Evolutionary conservation across 768 basidiomycete genomes (phyloP).

Genomic region (Amanita molliuscula): DNA sequence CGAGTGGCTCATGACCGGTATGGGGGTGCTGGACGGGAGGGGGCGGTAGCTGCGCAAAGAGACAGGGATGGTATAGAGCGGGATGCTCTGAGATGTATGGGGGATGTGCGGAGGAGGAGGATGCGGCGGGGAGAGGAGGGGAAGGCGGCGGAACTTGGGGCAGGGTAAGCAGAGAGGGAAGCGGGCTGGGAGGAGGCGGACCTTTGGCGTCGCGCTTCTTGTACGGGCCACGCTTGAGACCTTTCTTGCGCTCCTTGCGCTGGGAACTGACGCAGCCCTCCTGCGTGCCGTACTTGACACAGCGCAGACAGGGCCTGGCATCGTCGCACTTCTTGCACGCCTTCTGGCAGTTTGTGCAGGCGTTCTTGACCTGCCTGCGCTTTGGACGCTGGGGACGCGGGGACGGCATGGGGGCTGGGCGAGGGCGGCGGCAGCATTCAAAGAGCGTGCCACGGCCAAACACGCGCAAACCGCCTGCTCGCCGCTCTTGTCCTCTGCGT

Average conservation of each 20-base stretch:
- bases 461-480: conserved; percentile 6
- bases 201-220: conserved; percentile 93
- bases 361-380: conserved; percentile 84
- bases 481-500: not conserved
- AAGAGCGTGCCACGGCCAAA: conserved; percentile 8
- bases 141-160: conserved; percentile 33
- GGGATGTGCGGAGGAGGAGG: conserved; percentile 36
- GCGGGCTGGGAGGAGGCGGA: conserved; percentile 27
- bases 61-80: conserved; percentile 42
- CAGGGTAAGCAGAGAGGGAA: conserved; percentile 12
- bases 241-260: conserved; percentile 87
- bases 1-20: conserved; percentile 29
- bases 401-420: conserved; percentile 36
- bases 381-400: conserved; percentile 58
- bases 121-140: conserved; percentile 27
- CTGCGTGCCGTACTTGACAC: conserved; percentile 81
- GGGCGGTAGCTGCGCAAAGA: conserved; percentile 31
- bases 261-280: conserved; percentile 87
- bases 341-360: conserved; percentile 85
- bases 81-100: conserved; percentile 43
- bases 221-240: conserved; percentile 82
- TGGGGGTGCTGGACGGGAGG: conserved; percentile 25
- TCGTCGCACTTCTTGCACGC: conserved; percentile 91
- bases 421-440: conserved; percentile 8
- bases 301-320: conserved; percentile 85